Percentiles rank a stretch among this genome's conserved stretches.
These are phyloP conservation scores for Nannochloropsis salina DNA, from an alignment of 108 stramenopile genomes.

Conservation along the genomic window DNA sequence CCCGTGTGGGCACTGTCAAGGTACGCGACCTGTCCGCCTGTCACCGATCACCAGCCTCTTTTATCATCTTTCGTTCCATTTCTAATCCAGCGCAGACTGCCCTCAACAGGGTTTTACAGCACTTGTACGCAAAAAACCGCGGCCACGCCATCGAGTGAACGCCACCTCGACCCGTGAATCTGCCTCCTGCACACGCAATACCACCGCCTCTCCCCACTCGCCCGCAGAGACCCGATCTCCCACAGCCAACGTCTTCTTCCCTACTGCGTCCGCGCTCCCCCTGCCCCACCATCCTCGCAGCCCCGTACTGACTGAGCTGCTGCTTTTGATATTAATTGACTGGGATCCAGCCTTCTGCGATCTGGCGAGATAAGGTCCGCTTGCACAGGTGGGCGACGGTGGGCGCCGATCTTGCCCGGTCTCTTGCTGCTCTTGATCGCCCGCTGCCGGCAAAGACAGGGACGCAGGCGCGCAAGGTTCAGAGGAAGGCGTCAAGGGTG, in stretches of 20 bases:
- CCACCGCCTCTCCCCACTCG: not conserved
- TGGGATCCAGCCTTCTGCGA: not conserved
- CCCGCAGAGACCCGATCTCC: conserved; percentile 1
- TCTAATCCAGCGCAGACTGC: too few species aligned
- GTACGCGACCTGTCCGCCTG: too few species aligned
- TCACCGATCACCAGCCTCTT: too few species aligned
- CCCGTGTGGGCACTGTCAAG: too few species aligned
- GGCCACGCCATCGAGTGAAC: not conserved
- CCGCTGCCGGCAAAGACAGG: too few species aligned
- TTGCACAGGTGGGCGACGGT: too few species aligned
- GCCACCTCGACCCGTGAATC: not conserved
- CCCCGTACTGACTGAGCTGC: not conserved
- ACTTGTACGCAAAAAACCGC: not conserved
- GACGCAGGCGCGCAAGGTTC: too few species aligned
- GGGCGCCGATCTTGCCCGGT: too few species aligned
- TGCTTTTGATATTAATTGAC: not conserved
- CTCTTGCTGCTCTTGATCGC: too few species aligned
- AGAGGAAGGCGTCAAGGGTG: too few species aligned
- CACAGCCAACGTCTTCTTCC: not conserved
- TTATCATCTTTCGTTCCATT: too few species aligned
- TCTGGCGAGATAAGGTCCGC: too few species aligned
- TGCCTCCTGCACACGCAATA: not conserved
- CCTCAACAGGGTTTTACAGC: not conserved
- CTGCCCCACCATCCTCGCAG: not conserved
- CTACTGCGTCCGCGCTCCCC: not conserved